Percentiles rank a stretch among this genome's conserved stretches.
Conservation (phyloP, 169 alveolate species). For the Ichthyophthirius multifiliis region DNA sequence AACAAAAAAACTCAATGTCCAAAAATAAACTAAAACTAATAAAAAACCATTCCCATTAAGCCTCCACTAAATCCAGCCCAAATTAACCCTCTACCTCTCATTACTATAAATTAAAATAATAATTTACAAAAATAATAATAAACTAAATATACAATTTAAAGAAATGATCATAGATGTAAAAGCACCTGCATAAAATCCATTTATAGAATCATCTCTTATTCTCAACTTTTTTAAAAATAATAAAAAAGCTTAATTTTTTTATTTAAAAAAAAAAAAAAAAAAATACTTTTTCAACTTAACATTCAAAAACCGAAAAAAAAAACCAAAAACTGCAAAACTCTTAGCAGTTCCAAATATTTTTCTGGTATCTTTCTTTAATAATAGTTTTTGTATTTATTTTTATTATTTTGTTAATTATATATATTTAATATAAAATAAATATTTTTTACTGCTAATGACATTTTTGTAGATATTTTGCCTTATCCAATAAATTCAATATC, state of each 20-base stretch:
- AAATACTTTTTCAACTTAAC: constrained; percentile 30
- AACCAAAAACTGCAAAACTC: constrained; percentile 35
- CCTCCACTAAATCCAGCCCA: constrained; percentile 5
- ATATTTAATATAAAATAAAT: background rate
- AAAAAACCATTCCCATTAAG: background rate
- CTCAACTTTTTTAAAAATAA: background rate
- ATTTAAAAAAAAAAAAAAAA: background rate
- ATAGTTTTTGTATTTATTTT: background rate
- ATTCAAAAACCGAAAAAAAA: constrained; percentile 27
- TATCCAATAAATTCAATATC: constrained; percentile 33
- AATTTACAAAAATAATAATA: background rate
- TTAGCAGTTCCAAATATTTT: constrained; percentile 26
- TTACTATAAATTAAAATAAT: background rate
- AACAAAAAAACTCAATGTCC: too few species aligned
- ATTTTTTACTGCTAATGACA: constrained; percentile 14
- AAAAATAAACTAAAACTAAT: background rate
- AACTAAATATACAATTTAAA: background rate
- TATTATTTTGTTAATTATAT: background rate
- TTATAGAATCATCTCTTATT: constrained; percentile 22
- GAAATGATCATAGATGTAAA: constrained; percentile 33
- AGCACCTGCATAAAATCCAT: constrained; percentile 16
- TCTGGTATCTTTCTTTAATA: constrained; percentile 9
- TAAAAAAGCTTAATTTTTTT: background rate
- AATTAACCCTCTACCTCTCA: background rate
- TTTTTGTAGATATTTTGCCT: constrained; percentile 10